Evolutionary conservation across 1,139 yeast species (phyloP).

Genomic region (Scheffersomyces segobiensis): DNA sequence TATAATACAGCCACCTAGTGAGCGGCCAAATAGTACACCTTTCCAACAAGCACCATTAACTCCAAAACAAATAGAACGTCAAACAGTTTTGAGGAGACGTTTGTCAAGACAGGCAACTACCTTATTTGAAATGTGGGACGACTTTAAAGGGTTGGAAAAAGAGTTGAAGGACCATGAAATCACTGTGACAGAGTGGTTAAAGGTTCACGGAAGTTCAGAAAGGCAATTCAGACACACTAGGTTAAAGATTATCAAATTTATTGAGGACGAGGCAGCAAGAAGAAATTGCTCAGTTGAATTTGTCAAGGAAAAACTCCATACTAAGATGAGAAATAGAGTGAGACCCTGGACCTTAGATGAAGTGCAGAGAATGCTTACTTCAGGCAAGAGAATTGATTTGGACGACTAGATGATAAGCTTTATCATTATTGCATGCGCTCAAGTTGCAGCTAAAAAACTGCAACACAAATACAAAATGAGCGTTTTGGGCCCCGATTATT

Average conservation of each 20-base stretch:
- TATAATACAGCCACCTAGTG: slow-evolving; percentile 1
- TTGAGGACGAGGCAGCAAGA: slow-evolving; percentile 34
- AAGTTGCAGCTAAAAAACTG: neutral
- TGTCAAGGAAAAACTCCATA: slow-evolving; percentile 32
- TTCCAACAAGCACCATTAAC: slow-evolving; percentile 6
- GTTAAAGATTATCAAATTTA: slow-evolving; percentile 32
- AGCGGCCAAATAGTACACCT: neutral
- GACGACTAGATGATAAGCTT: slow-evolving; percentile 15
- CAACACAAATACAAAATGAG: neutral
- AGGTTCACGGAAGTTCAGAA: slow-evolving; percentile 36
- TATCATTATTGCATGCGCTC: neutral
- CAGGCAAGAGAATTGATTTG: slow-evolving; percentile 31
- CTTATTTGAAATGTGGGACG: slow-evolving; percentile 42
- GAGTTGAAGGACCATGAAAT: slow-evolving; percentile 29
- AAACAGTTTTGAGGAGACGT: slow-evolving; percentile 25
- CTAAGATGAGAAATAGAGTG: slow-evolving; percentile 33
- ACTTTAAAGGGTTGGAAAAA: slow-evolving; percentile 32
- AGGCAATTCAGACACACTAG: slow-evolving; percentile 37
- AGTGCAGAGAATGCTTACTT: slow-evolving; percentile 39
- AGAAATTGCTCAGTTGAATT: slow-evolving; percentile 22
- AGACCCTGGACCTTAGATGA: slow-evolving; percentile 42
- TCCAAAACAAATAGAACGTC: slow-evolving; percentile 16
- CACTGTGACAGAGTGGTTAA: slow-evolving; percentile 36
- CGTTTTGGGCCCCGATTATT: neutral
- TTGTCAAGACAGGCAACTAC: slow-evolving; percentile 35